Evolutionary conservation across 441 rosid genomes (phyloP).

Genomic region (Arabidopsis lyrata): DNA sequence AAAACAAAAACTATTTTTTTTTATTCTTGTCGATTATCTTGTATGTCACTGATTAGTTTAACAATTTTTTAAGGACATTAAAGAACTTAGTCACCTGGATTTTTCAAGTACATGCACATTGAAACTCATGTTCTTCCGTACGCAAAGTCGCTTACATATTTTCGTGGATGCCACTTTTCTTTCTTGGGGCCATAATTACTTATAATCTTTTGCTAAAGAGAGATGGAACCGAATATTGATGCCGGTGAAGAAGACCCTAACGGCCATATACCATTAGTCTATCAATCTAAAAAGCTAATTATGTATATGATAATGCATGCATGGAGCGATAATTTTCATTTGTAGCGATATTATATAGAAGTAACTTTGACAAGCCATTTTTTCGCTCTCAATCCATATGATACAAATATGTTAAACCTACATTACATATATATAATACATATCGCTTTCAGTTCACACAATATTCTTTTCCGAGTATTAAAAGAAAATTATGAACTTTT

Average conservation of each 20-base stretch:
- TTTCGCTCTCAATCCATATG: too few species aligned
- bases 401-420: too few species aligned
- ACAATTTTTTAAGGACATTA: not conserved
- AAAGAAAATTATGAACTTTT: not conserved
- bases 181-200: not conserved
- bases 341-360: too few species aligned
- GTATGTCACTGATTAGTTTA: not conserved
- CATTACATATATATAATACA: too few species aligned
- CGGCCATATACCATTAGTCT: not conserved
- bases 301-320: too few species aligned
- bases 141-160: not conserved
- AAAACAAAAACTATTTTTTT: not conserved
- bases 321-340: too few species aligned
- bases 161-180: not conserved
- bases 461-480: too few species aligned
- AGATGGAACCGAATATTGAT: not conserved
- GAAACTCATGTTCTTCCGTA: not conserved
- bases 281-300: not conserved
- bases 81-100: not conserved
- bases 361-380: too few species aligned
- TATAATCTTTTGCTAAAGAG: not conserved
- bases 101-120: not conserved
- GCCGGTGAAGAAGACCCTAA: not conserved
- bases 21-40: not conserved
- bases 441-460: too few species aligned